Evolutionary conservation across 495 filamentous ascomycete species (phyloP).

Genomic region (Aspergillus panamensis): DNA sequence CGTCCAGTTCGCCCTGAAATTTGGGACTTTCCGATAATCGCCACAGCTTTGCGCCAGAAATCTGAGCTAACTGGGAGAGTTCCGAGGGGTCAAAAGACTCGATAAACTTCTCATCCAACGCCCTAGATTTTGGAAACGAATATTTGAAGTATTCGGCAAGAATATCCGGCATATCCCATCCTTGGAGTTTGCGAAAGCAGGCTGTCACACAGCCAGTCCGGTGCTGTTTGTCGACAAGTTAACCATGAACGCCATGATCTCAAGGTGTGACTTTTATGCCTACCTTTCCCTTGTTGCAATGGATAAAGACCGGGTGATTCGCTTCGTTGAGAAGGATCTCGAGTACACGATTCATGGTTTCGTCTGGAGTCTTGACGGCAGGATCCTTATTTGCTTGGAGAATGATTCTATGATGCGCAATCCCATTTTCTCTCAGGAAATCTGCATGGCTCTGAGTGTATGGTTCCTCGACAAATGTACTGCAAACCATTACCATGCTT

Average conservation of each 20-base stretch:
- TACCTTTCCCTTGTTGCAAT: constrained; percentile 88
- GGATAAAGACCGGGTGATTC: constrained; percentile 75
- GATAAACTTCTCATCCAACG: constrained; percentile 53
- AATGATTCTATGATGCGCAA: constrained; percentile 64
- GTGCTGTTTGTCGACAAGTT: constrained; percentile 47
- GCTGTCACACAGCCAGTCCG: constrained; percentile 80
- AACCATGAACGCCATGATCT: background rate
- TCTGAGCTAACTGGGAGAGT: constrained; percentile 12
- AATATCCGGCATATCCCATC: constrained; percentile 54
- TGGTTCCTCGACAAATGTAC: constrained; percentile 71
- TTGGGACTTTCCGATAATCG: constrained; percentile 5
- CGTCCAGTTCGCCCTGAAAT: background rate
- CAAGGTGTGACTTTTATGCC: constrained; percentile 6
- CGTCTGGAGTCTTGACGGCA: constrained; percentile 46
- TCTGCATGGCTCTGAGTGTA: constrained; percentile 52
- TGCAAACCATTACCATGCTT: constrained; percentile 22
- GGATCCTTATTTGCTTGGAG: constrained; percentile 75
- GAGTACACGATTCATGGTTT: constrained; percentile 60
- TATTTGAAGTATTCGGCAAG: constrained; percentile 65
- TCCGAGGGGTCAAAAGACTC: constrained; percentile 37
- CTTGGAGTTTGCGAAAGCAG: constrained; percentile 61
- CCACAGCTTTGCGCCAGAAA: constrained; percentile 20
- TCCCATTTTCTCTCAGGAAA: constrained; percentile 60
- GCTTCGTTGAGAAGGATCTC: constrained; percentile 58
- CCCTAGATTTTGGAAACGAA: constrained; percentile 60